A percentile compares a stretch with the other conserved stretches of the same genome.
These are phyloP conservation scores for Zanthoxylum bungeanum DNA, from an alignment of 345 rosid species.

Conservation along the genomic window DNA sequence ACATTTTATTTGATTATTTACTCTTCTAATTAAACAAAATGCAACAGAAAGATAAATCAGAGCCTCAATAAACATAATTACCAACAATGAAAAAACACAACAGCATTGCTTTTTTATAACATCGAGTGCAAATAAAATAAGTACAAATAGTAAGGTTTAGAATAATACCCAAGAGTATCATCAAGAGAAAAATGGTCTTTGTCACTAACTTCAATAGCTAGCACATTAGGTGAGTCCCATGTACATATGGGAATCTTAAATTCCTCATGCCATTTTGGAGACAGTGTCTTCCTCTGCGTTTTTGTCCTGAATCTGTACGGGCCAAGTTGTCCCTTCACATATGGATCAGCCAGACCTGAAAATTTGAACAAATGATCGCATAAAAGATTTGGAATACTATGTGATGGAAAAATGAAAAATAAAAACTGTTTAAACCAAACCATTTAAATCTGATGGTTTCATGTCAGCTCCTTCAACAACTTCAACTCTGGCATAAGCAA, in stretches of 20 bases:
- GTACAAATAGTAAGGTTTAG: neutral
- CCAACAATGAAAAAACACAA: neutral
- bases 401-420: neutral
- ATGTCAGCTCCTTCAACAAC: slow-evolving; percentile 77
- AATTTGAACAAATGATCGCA: slow-evolving; percentile 9
- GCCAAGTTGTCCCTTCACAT: slow-evolving; percentile 90
- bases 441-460: slow-evolving; percentile 84
- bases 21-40: neutral
- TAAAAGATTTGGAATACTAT: neutral
- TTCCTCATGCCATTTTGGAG: slow-evolving; percentile 93
- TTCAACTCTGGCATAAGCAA: slow-evolving; percentile 75
- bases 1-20: neutral
- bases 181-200: slow-evolving; percentile 81
- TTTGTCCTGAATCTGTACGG: slow-evolving; percentile 72
- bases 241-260: slow-evolving; percentile 71
- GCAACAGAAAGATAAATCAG: neutral
- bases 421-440: slow-evolving; percentile 35
- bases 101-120: neutral
- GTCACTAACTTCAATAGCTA: slow-evolving; percentile 74
- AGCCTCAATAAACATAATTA: neutral
- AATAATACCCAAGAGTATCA: slow-evolving; percentile 79
- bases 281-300: slow-evolving; percentile 57
- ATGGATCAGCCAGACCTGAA: slow-evolving; percentile 95
- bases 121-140: neutral
- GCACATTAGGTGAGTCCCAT: slow-evolving; percentile 70